Evolutionary conservation across 2,329 filamentous ascomycete genomes (phyloP), one percentile per base, ranked within the genome.

Genomic region (Aspergillus sp.): DNA sequence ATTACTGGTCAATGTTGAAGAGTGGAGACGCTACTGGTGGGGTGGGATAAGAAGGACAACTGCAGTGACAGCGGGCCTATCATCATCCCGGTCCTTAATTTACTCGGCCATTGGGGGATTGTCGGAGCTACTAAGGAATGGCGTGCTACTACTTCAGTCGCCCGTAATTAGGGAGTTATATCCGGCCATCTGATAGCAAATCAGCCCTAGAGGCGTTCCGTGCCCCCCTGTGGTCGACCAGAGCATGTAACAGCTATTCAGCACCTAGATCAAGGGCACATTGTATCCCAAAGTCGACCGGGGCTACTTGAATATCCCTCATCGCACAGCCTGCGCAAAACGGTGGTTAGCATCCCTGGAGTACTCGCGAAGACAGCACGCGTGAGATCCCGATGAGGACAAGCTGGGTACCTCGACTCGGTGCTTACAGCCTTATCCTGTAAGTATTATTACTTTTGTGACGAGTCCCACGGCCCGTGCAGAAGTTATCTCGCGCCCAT

Each of bases 161-260:
- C 25, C 47, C 47, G 47, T 50, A 32, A 50, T 50, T 50, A 50
- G 47, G 47, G 47, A 50, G 25, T 30, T 50, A 50, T 50, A 50
- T 50, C 47, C 47, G 25, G 47, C 47, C 25, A 50, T 50, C 47
- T 50, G 47, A 50, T 50, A 50, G 47, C 47, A 50, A 50, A 50
- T 50, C 47, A 50, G 25, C 47, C 47, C 25, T 50, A 50, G 47
- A 19, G 4, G 41, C 41, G 10, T 45, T 21, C 19, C 19, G 19
- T 45, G 10, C 19, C 21, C 19, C 41, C 10, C 12, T 45, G 19
- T 5, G 23, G 17, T 17, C 38, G 2, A 45, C 41, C 28, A 30
- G 28, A 32, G 47, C 47, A 28, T 23, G 21, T 30, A 25, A 25
- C 13, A 19, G 23, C 25, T 49, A 10, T 23, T 23, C 9, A n/a